A percentile compares a stretch with the other conserved stretches of the same genome.
These are phyloP conservation scores for Penicillium lagena DNA, from an alignment of 495 filamentous ascomycete species.

Conservation along the genomic window DNA sequence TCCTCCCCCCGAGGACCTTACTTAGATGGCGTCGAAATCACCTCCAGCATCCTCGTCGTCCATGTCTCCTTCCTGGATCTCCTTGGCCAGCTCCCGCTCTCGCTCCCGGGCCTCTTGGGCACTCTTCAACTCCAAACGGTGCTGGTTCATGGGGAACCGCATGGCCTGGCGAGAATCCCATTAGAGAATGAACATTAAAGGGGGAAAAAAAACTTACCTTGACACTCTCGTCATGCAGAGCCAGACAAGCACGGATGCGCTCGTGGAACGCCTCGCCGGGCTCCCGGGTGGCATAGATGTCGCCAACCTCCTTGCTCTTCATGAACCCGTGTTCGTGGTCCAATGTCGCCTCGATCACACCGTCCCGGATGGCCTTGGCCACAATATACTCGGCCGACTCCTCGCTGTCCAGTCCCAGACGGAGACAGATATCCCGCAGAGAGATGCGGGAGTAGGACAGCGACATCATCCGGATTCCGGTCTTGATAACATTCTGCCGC, in stretches of 20 bases:
- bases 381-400: conserved; percentile 99
- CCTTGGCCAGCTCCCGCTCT: conserved; percentile 94
- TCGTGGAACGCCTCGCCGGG: conserved; percentile 96
- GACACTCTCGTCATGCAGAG: conserved; percentile 93
- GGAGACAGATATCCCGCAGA: conserved; percentile 94
- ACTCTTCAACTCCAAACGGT: conserved; percentile 94
- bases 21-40: conserved; percentile 94
- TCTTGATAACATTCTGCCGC: conserved; percentile 98
- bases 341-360: conserved; percentile 92
- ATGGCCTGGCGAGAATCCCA: conserved; percentile 59
- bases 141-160: conserved; percentile 99
- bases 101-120: conserved; percentile 94
- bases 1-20: not conserved
- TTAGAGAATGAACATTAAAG: conserved; percentile 10
- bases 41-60: conserved; percentile 96
- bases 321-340: conserved; percentile 95
- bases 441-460: conserved; percentile 96
- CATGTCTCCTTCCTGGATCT: conserved; percentile 96
- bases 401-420: conserved; percentile 84
- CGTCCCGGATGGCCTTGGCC: conserved; percentile 95
- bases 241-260: conserved; percentile 83
- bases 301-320: conserved; percentile 94
- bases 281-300: conserved; percentile 93
- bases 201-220: conserved; percentile 57
- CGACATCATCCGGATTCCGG: conserved; percentile 98